A percentile compares a stretch with the other conserved stretches of the same genome.
Evolutionary conservation across 2,329 filamentous ascomycete genomes (phyloP).

Genomic region (Helotiales sp.): DNA sequence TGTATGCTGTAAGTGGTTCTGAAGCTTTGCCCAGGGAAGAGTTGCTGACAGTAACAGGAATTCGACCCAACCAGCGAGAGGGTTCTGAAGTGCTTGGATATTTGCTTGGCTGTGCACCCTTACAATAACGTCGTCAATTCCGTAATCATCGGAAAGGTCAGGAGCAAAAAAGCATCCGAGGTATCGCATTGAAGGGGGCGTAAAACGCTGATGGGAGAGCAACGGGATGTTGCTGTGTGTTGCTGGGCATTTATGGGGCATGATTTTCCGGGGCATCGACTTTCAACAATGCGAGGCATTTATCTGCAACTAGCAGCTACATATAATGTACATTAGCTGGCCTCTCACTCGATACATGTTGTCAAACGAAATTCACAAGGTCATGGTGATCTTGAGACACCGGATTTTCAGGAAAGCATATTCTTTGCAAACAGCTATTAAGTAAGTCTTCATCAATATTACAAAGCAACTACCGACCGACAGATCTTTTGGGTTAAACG

Average conservation of each 20-base stretch:
- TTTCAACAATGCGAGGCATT: background rate
- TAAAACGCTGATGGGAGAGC: background rate
- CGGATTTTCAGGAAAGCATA: background rate
- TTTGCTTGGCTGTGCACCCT: slow-evolving; percentile 53
- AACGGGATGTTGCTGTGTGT: slow-evolving; percentile 1
- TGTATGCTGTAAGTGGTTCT: slow-evolving; percentile 52
- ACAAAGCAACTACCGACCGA: background rate
- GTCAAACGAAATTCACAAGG: background rate
- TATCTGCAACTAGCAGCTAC: background rate
- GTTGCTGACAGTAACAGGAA: slow-evolving; percentile 38
- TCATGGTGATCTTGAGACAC: background rate
- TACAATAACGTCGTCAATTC: slow-evolving; percentile 56
- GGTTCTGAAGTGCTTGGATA: slow-evolving; percentile 45
- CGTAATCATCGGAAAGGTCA: slow-evolving; percentile 47
- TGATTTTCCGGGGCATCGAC: background rate
- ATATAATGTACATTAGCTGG: background rate
- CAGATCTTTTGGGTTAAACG: background rate
- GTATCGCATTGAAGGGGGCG: background rate
- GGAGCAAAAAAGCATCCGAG: background rate
- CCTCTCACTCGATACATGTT: background rate
- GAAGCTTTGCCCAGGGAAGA: too few species aligned
- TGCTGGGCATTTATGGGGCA: background rate
- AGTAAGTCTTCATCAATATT: background rate
- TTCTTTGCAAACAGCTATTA: background rate
- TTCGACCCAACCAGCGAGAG: slow-evolving; percentile 47